phyloP scores from a whole-genome alignment of 257 asterid species.

The Striga asiatica region DNA sequence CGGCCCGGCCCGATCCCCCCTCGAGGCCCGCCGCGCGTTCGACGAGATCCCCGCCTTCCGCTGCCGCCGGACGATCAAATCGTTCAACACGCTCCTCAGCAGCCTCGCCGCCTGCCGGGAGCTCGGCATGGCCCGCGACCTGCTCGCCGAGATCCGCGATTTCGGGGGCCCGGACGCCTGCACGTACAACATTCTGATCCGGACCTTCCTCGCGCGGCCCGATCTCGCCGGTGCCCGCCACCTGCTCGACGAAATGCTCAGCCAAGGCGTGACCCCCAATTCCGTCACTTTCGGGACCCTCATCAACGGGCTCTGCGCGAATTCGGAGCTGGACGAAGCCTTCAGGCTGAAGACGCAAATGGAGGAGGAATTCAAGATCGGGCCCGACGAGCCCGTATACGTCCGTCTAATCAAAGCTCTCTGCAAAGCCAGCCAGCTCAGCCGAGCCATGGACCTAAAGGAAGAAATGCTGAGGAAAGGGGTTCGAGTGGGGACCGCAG shows the following conservation, averaged over 20 bases:
- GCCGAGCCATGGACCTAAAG: constrained; percentile 39
- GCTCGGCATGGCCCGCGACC: constrained; percentile 38
- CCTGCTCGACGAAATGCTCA: constrained; percentile 55
- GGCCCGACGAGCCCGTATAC: constrained; percentile 39
- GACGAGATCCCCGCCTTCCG: constrained; percentile 48
- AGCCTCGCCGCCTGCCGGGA: constrained; percentile 37
- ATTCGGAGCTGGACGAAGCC: constrained; percentile 29
- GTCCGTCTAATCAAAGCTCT: constrained; percentile 59
- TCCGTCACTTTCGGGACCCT: constrained; percentile 64
- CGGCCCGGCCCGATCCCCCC: constrained; percentile 49
- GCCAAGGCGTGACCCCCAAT: constrained; percentile 42
- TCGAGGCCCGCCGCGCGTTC: constrained; percentile 42
- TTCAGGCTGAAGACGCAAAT: constrained; percentile 41
- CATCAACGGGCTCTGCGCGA: constrained; percentile 44
- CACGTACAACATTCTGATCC: constrained; percentile 52
- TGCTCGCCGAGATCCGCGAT: constrained; percentile 23
- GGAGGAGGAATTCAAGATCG: constrained; percentile 42
- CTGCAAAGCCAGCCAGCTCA: constrained; percentile 28
- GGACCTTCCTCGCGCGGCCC: constrained; percentile 27
- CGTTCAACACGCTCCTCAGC: constrained; percentile 54
- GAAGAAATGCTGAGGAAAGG: constrained; percentile 53
- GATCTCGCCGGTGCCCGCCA: constrained; percentile 35
- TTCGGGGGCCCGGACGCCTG: constrained; percentile 45
- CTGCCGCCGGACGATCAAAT: constrained; percentile 46
- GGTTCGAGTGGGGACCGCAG: constrained; percentile 44